Base-by-base conservation (phyloP, 805 yeast species). In the Yamadazyma sp. region DNA sequence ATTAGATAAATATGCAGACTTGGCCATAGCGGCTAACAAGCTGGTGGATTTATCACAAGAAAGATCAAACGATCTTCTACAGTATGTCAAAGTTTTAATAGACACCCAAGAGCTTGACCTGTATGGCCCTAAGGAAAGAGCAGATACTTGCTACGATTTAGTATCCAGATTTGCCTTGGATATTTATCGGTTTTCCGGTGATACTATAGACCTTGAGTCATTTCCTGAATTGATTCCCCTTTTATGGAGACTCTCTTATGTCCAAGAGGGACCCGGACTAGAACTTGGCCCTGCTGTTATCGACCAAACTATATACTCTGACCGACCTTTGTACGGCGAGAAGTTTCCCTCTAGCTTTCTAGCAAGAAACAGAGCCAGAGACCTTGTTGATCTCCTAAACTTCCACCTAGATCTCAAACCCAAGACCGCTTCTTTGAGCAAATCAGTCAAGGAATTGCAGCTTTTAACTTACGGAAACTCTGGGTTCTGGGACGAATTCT, bases 401-500 rank as follows among this genome's bases (percentile, higher is more conserved):
- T 43, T 52, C 39, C 51, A 53, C 40, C 8, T 40, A 5, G 16
- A 17, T 3, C 28, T 22, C 19, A 33, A 15, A n/a, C 50, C 51
- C 38, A 31, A 39, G 14, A 22, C 14, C 13, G 19, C 5, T 23
- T 21, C 23, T 18, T 19, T 37, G 16, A 41, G 36, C 41, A 48
- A 44, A 4, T 51, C 60, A 9, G 52, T 63, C 28, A 48, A 53
- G 23, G 73, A 68, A 38, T 49, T 62, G n/a, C 45, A 58, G 5
- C 53, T 68, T 27, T 57, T 55, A 33, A 54, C 63, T 1, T 64
- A 60, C 38, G 74, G 73, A 3, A 66, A 64, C 35, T 57, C 67
- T 9, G 59, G 60, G 8, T 52, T 61, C 21, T 68, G 72, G 71
- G 39, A 38, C 3, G 37, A 48, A 30, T 68, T 68, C 49, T 68